Evolutionary conservation across 371 early-diverging fungal genomes (phyloP).

Genomic region (Mucor racemosus): DNA sequence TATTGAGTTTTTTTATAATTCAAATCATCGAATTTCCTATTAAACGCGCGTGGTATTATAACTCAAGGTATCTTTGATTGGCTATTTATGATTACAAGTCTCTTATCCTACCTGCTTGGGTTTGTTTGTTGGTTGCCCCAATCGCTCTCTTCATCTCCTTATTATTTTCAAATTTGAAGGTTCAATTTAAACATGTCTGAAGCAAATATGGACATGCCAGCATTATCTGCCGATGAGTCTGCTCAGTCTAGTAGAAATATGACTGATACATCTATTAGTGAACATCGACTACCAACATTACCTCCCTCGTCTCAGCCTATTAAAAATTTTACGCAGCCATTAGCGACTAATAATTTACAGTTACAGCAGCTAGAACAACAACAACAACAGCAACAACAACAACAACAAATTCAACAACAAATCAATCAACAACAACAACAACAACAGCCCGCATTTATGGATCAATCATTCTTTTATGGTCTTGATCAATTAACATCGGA

Average conservation of each 20-base stretch:
- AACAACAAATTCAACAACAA: constrained; percentile 10
- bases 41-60: not conserved
- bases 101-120: not conserved
- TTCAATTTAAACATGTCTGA: not conserved
- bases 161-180: not conserved
- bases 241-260: constrained; percentile 16
- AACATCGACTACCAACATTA: not conserved
- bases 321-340: constrained; percentile 12
- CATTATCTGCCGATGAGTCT: constrained; percentile 25
- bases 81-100: not conserved
- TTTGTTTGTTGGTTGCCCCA: not conserved
- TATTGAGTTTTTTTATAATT: too few relatives aligned
- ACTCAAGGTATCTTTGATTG: not conserved
- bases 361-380: constrained; percentile 19
- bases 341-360: not conserved
- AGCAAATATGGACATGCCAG: constrained; percentile 18
- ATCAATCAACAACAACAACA: not conserved
- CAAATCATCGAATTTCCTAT: too few relatives aligned
- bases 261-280: constrained; percentile 13
- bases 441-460: constrained; percentile 29
- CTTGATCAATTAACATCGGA: constrained; percentile 44
- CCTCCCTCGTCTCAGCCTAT: not conserved
- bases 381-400: constrained; percentile 16
- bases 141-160: not conserved
- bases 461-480: constrained; percentile 43